Evolutionary conservation across 2,329 filamentous ascomycete genomes (phyloP).

Genomic region (Plenodomus biglobosus): DNA sequence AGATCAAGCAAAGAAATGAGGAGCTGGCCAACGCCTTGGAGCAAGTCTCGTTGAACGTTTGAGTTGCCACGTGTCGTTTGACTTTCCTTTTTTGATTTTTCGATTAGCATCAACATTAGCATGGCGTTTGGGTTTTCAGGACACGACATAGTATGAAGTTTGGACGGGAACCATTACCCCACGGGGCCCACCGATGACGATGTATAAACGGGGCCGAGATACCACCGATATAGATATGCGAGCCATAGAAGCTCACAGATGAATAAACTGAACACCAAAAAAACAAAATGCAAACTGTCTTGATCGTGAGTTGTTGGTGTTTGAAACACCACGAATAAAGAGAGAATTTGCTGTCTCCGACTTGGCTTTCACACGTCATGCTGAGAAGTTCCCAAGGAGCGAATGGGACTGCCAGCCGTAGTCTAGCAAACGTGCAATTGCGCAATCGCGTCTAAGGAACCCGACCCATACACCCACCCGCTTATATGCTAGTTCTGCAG

Average conservation of each 20-base stretch:
- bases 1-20: conserved; percentile 58
- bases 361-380: conserved; percentile 14
- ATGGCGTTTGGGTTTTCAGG: conserved; percentile 42
- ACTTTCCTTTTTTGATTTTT: conserved; percentile 18
- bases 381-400: not conserved
- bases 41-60: conserved; percentile 32
- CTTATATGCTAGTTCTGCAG: conserved; percentile 22
- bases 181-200: not conserved
- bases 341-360: conserved; percentile 1
- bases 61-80: conserved; percentile 9
- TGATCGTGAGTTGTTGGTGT: not conserved
- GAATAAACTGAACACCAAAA: conserved; percentile 6
- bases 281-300: not conserved
- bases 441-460: conserved; percentile 43
- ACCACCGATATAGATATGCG: conserved; percentile 11
- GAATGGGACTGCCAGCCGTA: not conserved
- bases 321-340: not conserved
- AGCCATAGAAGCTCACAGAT: conserved; percentile 13
- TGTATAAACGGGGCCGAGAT: not conserved
- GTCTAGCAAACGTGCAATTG: conserved; percentile 40
- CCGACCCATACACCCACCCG: conserved; percentile 31
- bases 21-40: conserved; percentile 34
- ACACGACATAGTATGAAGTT: conserved; percentile 14
- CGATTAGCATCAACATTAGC: conserved; percentile 41
- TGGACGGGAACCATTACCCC: conserved; percentile 2